Evolutionary conservation across 192 early-diverging fungal genomes (phyloP).

Genomic region (Coemansia furcata): DNA sequence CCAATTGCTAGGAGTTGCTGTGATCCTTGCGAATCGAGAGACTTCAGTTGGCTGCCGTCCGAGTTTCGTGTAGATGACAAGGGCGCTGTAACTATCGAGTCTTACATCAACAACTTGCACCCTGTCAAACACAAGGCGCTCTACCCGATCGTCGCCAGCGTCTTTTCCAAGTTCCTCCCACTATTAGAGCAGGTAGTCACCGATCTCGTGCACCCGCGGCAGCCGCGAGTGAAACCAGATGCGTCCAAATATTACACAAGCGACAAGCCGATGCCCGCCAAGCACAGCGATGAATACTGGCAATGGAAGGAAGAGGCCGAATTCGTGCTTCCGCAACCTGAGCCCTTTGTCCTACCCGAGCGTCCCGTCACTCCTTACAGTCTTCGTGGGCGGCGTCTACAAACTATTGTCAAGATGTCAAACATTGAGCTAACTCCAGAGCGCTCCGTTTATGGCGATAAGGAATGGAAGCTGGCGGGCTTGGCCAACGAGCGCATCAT

Average conservation of each 20-base stretch:
- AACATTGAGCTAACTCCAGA: conserved; percentile 66
- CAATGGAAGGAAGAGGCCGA: not conserved
- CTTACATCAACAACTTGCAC: conserved; percentile 73
- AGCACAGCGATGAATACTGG: not conserved
- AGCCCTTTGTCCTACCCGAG: conserved; percentile 33
- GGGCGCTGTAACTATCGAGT: conserved; percentile 40
- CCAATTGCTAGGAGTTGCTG: not conserved
- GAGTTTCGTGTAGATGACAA: conserved; percentile 52
- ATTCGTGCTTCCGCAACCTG: conserved; percentile 33
- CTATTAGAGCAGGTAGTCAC: conserved; percentile 55
- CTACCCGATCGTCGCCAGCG: conserved; percentile 46
- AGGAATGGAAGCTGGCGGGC: conserved; percentile 68
- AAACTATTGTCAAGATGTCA: conserved; percentile 71
- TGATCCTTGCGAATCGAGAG: not conserved
- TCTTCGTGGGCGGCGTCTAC: conserved; percentile 44
- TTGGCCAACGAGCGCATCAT: conserved; percentile 69
- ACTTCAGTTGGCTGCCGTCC: conserved; percentile 56
- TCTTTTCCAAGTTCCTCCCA: conserved; percentile 55
- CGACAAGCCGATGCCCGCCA: not conserved
- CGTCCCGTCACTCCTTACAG: conserved; percentile 14
- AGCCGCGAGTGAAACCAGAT: not conserved
- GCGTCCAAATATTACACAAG: not conserved
- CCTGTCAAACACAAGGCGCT: conserved; percentile 43
- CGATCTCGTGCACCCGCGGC: conserved; percentile 4
- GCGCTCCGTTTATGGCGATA: conserved; percentile 53